Evolutionary conservation across 768 basidiomycete species (phyloP).

Genomic region (Phylloporus scabripes): DNA sequence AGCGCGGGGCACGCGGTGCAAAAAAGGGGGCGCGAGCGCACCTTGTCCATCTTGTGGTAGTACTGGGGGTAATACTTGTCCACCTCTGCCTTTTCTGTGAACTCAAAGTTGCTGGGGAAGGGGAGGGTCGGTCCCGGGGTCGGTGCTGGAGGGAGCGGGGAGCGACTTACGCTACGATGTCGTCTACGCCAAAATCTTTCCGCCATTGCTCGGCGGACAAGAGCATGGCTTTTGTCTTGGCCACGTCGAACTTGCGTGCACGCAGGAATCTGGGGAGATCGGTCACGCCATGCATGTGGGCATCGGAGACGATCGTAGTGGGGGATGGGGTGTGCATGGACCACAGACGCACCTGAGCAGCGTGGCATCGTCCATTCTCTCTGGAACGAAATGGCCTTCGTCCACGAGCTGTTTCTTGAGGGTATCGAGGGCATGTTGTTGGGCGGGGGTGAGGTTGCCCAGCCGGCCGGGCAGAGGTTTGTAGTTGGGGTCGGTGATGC

Average conservation of each 20-base stretch:
- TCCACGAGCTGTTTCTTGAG: constrained; percentile 60
- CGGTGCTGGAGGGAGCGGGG: not conserved
- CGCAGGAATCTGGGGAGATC: constrained; percentile 65
- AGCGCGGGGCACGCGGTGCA: too few relatives aligned
- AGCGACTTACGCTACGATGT: constrained; percentile 54
- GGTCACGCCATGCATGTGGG: not conserved
- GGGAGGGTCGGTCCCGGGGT: not conserved
- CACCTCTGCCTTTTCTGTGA: constrained; percentile 75
- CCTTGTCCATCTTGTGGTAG: constrained; percentile 95
- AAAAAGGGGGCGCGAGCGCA: constrained; percentile 22
- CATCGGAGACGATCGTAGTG: constrained; percentile 16
- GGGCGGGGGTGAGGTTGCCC: constrained; percentile 66
- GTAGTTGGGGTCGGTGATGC: constrained; percentile 60
- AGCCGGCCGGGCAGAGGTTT: constrained; percentile 65
- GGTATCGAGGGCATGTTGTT: constrained; percentile 62
- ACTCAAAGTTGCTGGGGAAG: constrained; percentile 67
- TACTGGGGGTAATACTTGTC: constrained; percentile 94
- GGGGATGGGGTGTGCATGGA: not conserved
- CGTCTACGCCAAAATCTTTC: constrained; percentile 75
- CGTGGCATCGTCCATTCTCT: constrained; percentile 65
- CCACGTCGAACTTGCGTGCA: constrained; percentile 88
- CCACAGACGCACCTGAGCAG: constrained; percentile 51
- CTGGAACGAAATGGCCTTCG: constrained; percentile 54
- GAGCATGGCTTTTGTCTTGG: constrained; percentile 80
- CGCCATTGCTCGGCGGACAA: constrained; percentile 83